phyloP scores from a whole-genome alignment of 2,329 filamentous ascomycete species.

The Sporothrix euskadiensis region DNA sequence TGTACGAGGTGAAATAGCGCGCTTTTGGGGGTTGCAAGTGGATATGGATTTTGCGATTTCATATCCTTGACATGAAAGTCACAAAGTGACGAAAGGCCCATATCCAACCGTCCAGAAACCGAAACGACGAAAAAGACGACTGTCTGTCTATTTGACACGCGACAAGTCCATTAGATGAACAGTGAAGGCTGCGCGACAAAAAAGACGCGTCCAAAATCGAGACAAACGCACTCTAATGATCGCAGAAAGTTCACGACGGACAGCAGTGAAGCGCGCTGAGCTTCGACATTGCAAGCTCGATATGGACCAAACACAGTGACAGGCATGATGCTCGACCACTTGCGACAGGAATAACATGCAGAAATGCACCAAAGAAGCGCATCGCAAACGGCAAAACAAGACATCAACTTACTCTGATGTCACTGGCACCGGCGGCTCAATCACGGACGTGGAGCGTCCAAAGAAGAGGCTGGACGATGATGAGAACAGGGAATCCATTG shows the following conservation, averaged over 20 bases:
- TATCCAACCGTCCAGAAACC: background rate
- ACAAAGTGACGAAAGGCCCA: background rate
- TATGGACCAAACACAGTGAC: background rate
- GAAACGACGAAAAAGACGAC: background rate
- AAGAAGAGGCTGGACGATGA: slow-evolving; percentile 27
- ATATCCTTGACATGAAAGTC: background rate
- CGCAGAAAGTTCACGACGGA: background rate
- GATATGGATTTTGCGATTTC: background rate
- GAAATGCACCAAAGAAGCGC: background rate
- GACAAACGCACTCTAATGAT: background rate
- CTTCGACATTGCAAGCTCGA: background rate
- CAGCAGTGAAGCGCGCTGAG: background rate
- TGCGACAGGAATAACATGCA: background rate
- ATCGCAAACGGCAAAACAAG: background rate
- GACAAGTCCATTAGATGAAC: background rate
- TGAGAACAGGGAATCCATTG: slow-evolving; percentile 27
- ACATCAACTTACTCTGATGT: slow-evolving; percentile 12
- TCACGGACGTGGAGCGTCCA: slow-evolving; percentile 12
- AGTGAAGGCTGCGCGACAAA: background rate
- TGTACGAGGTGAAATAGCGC: background rate
- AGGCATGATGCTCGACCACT: too few species aligned
- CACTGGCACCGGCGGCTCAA: slow-evolving; percentile 8
- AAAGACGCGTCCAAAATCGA: background rate
- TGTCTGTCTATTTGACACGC: background rate
- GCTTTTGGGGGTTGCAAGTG: too few species aligned